Evolutionary conservation across 2,329 filamentous ascomycete genomes (phyloP), one percentile per base, ranked within the genome.

Genomic region (Neofusicoccum sp.): DNA sequence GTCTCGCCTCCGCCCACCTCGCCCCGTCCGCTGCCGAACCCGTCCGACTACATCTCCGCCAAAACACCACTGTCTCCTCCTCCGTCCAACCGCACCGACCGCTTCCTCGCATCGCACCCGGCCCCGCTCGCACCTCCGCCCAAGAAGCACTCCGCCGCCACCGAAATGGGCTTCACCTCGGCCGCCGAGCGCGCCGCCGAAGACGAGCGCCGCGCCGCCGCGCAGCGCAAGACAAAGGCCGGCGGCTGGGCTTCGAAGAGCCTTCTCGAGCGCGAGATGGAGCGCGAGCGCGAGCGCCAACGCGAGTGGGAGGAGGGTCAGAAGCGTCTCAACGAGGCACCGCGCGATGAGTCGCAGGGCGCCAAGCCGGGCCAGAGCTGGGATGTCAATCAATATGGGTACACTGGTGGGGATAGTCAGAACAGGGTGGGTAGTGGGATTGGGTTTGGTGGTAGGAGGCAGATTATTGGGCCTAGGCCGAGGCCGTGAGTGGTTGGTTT

Each of bases 301-400:
- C 82, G 81, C 60, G 89, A 93, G 71, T 93, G 90, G 90, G 90
- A 95, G 72, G 85, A 89, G 64, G 79, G 85, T 1, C 90, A 93
- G 74, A 80, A 85, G 68, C 85, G 84, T 65, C 84, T 85, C 16
- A 83, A 84, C 24, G 81, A 81, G 60, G 81, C 84, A 0, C 78
- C 80, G 5, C 80, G 79, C 34, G 78, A 82, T 16, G 74, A 76
- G 1, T 81, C 83, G 12, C 86, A 88, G 26, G 88, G 87, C 0
- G 83, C 85, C 43, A 86, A 86, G 0, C 85, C 84, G n/a, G 89
- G 89, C 0, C 78, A 89, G 9, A 81, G 83, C 14, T 93, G 89
- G 89, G 89, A 93, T 66, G 86, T 91, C 9, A 84, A 86, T 60
- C 89, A 91, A 75, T 91, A 89, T 64, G 89, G 89, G 0, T 93